These are phyloP conservation scores for Lactarius deliciosus DNA, from an alignment of 768 basidiomycete genomes.

Conservation along the genomic window DNA sequence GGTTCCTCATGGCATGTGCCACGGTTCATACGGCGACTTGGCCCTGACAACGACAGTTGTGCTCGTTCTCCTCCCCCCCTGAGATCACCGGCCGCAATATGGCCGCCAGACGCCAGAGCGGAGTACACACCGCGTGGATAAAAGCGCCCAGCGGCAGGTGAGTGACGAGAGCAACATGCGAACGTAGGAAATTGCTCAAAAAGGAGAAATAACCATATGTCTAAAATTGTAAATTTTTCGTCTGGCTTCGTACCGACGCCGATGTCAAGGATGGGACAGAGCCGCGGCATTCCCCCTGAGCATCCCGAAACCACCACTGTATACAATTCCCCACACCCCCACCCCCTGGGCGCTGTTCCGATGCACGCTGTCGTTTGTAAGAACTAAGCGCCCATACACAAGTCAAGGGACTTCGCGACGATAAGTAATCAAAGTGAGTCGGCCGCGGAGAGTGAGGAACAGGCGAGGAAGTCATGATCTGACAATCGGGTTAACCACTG, in stretches of 20 bases:
- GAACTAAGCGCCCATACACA: background rate
- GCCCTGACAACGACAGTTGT: background rate
- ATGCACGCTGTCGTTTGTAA: background rate
- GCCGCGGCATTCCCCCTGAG: too few relatives aligned
- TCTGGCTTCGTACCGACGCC: background rate
- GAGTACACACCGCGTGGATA: background rate
- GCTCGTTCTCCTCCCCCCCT: background rate
- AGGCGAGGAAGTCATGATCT: background rate
- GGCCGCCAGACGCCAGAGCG: background rate
- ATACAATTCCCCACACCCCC: background rate
- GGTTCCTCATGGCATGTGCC: slow-evolving; percentile 2
- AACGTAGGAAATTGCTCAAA: background rate
- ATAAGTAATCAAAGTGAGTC: background rate
- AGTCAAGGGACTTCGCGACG: background rate
- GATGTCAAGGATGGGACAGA: background rate
- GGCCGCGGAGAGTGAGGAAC: background rate
- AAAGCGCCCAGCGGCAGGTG: background rate
- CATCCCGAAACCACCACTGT: background rate
- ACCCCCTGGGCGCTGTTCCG: slow-evolving; percentile 10
- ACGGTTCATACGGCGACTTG: background rate
- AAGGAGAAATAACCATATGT: background rate
- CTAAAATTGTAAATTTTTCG: background rate
- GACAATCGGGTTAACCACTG: background rate
- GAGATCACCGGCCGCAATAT: background rate
- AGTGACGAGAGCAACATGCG: background rate